These are phyloP conservation scores for Clathrospora elynae DNA, from an alignment of 2,329 filamentous ascomycete genomes.

Conservation along the genomic window DNA sequence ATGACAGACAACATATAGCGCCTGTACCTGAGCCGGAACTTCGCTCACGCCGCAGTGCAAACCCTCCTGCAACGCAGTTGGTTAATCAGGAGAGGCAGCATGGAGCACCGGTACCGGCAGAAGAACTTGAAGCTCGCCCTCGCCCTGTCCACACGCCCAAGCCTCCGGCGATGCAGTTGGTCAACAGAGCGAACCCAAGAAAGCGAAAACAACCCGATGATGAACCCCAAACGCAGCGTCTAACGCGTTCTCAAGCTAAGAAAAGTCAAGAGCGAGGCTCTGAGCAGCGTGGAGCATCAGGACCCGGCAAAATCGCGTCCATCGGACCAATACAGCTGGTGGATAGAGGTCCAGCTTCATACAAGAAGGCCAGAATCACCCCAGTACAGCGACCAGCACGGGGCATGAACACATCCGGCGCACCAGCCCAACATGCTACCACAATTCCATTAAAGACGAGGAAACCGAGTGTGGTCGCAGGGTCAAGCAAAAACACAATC, in stretches of 20 bases:
- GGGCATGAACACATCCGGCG: background rate
- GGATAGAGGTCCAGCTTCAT: background rate
- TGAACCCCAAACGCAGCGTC: conserved; percentile 1
- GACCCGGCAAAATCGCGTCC: background rate
- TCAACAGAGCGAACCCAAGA: conserved; percentile 1
- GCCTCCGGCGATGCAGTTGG: conserved; percentile 8
- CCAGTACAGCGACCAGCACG: background rate
- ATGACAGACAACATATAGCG: background rate
- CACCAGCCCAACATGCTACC: background rate
- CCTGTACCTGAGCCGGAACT: background rate
- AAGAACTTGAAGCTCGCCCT: background rate
- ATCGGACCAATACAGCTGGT: conserved; percentile 34
- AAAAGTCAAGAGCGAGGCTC: conserved; percentile 4
- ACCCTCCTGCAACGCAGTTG: conserved; percentile 7
- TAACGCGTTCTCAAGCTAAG: conserved; percentile 19
- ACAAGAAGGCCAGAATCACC: conserved; percentile 8
- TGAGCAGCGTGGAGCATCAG: background rate
- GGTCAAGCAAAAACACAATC: background rate
- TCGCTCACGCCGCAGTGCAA: background rate
- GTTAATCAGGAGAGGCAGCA: conserved; percentile 1
- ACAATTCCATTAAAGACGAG: conserved; percentile 1
- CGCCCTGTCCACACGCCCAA: background rate
- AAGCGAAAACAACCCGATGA: conserved; percentile 14
- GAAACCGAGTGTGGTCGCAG: background rate
- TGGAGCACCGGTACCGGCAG: background rate